phyloP scores from a whole-genome alignment of 2,329 filamentous ascomycete genomes.

The Falciphora oryzae region DNA sequence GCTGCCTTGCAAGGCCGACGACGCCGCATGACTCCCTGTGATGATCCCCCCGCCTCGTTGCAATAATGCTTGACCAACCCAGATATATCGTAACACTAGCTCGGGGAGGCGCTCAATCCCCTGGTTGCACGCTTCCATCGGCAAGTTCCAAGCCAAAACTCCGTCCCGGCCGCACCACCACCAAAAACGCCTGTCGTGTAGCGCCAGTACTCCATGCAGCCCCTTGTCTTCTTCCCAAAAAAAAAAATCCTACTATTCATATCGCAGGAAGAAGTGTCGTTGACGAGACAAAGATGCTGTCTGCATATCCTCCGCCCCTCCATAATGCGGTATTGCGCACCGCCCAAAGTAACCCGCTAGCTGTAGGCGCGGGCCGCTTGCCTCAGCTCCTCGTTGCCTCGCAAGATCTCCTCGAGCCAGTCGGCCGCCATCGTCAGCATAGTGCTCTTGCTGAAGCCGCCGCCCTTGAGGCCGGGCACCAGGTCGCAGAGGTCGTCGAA shows the following conservation, averaged over 20 bases:
- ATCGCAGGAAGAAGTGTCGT: background rate
- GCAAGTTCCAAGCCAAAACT: background rate
- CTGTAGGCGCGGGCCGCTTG: conserved; percentile 12
- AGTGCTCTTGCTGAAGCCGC: conserved; percentile 77
- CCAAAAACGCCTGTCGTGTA: background rate
- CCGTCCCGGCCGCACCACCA: background rate
- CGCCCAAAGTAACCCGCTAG: background rate
- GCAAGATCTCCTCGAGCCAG: conserved; percentile 68
- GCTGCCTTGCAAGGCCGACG: background rate
- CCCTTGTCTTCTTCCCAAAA: background rate
- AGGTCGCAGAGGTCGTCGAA: conserved; percentile 75
- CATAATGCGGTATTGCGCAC: background rate
- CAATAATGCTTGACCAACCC: background rate
- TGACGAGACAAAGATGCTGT: background rate
- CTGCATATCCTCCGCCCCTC: no score
- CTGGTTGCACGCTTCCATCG: background rate
- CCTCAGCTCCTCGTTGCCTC: conserved; percentile 59
- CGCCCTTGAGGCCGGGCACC: conserved; percentile 67
- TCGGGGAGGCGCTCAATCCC: background rate
- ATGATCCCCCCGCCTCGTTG: background rate
- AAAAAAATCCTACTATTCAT: background rate
- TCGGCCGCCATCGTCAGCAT: conserved; percentile 70
- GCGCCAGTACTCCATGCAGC: background rate
- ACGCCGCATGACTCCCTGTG: background rate
- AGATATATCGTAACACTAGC: background rate